Conservation (phyloP, 108 stramenopile species). For the Nannochloropsis oceanica region DNA sequence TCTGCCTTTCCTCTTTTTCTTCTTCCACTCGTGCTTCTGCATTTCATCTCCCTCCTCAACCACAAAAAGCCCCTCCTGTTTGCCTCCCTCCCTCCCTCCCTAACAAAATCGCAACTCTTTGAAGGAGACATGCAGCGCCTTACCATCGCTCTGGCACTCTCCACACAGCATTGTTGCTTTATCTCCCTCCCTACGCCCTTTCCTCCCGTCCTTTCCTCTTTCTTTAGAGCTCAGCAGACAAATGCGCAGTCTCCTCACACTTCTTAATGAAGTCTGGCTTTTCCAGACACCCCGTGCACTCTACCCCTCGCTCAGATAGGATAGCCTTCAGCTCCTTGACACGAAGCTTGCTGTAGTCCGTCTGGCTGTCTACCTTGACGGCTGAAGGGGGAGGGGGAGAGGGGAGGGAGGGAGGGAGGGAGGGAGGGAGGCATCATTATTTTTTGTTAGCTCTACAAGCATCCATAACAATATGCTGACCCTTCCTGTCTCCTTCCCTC, state of each 20-base stretch:
- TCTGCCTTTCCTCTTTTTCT: too few species aligned
- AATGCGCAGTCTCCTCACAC: conserved; percentile 81
- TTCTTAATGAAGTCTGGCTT: conserved; percentile 96
- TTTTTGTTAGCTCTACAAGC: not conserved
- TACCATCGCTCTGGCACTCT: too few species aligned
- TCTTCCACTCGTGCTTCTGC: too few species aligned
- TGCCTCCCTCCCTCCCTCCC: too few species aligned
- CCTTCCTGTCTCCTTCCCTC: not conserved
- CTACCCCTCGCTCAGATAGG: conserved; percentile 82
- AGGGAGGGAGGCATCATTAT: not conserved
- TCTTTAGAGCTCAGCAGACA: conserved; percentile 30
- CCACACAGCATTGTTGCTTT: too few species aligned
- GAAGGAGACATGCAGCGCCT: too few species aligned
- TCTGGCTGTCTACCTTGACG: conserved; percentile 45
- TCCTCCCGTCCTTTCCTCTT: not conserved
- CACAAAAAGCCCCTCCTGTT: too few species aligned
- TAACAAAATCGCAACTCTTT: too few species aligned
- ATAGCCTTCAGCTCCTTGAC: conserved; percentile 94
- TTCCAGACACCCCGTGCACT: conserved; percentile 90
- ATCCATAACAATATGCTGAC: not conserved
- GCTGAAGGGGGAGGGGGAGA: conserved; percentile 2
- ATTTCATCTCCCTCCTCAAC: too few species aligned
- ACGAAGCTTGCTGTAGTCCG: conserved; percentile 79
- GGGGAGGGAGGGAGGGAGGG: not conserved
- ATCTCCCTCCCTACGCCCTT: too few species aligned